phyloP scores from a whole-genome alignment of 2,329 filamentous ascomycete species.

The Neurospora crassa region DNA sequence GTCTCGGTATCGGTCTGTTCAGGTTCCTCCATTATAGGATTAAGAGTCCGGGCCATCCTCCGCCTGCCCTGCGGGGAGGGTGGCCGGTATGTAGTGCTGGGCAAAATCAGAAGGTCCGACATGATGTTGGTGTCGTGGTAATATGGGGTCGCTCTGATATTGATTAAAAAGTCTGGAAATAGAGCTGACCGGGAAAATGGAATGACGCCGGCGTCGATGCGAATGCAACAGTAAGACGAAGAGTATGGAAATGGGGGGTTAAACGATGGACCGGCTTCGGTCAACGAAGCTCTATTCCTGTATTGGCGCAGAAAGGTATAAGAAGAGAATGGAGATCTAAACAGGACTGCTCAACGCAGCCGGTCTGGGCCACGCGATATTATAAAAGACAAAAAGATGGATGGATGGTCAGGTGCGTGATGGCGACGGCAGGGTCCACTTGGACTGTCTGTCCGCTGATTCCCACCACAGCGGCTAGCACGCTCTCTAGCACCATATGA shows the following conservation, averaged over 20 bases:
- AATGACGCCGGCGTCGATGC: slow-evolving; percentile 24
- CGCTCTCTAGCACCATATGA: slow-evolving; percentile 1
- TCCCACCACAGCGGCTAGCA: slow-evolving; percentile 17
- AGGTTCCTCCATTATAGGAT: slow-evolving; percentile 54
- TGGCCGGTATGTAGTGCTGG: slow-evolving; percentile 33
- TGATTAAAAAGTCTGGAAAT: slow-evolving; percentile 18
- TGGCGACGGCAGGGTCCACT: slow-evolving; percentile 4
- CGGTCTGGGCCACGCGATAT: slow-evolving; percentile 15
- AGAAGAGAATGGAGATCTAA: slow-evolving; percentile 23
- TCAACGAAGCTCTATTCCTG: slow-evolving; percentile 32
- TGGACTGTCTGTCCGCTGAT: neutral
- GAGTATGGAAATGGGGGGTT: slow-evolving; percentile 19
- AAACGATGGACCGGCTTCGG: slow-evolving; percentile 35
- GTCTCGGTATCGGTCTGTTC: slow-evolving; percentile 29
- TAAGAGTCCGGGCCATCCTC: slow-evolving; percentile 40
- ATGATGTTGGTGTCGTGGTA: slow-evolving; percentile 29
- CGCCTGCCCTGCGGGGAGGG: slow-evolving; percentile 47
- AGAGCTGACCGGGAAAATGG: slow-evolving; percentile 16
- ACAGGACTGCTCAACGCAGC: slow-evolving; percentile 19
- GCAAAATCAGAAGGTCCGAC: slow-evolving; percentile 34
- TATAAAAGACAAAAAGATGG: slow-evolving; percentile 11
- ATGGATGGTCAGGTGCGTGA: slow-evolving; percentile 1
- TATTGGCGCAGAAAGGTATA: slow-evolving; percentile 22
- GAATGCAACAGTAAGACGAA: slow-evolving; percentile 15
- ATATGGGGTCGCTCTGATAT: slow-evolving; percentile 6